These are phyloP conservation scores for Stephania cephalantha DNA, from an alignment of 164 flowering plant genomes.

Conservation along the genomic window DNA sequence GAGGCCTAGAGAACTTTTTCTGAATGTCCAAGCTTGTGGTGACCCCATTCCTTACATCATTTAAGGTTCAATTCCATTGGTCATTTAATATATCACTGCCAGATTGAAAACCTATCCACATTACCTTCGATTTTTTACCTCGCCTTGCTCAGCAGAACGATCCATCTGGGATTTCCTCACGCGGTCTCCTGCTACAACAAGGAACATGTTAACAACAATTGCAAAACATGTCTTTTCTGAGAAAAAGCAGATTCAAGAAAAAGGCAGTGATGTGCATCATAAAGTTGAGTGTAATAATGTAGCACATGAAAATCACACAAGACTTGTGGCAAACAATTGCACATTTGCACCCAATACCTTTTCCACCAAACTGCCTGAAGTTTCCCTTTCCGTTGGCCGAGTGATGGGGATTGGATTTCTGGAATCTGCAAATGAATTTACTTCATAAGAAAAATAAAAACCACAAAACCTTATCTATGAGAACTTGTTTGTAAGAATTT, in stretches of 20 bases:
- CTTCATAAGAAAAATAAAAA: not conserved
- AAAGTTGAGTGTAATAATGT: not conserved
- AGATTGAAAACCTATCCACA: not conserved
- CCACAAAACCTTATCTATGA: not conserved
- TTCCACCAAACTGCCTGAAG: constrained; percentile 10
- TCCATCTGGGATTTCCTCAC: constrained; percentile 11
- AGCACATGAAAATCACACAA: not conserved
- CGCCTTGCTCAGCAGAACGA: constrained; percentile 9
- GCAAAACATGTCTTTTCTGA: not conserved
- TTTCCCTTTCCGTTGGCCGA: constrained; percentile 17
- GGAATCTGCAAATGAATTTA: constrained; percentile 15
- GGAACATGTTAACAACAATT: not conserved
- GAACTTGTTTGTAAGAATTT: not conserved
- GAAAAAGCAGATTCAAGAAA: not conserved
- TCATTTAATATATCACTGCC: not conserved
- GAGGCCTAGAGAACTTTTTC: not conserved
- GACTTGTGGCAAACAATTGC: not conserved
- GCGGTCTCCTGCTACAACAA: constrained; percentile 17
- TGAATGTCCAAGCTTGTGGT: not conserved
- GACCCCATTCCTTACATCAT: not conserved
- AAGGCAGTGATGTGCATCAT: not conserved
- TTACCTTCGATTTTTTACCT: constrained; percentile 14
- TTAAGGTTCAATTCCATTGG: not conserved
- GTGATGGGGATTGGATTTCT: constrained; percentile 14
- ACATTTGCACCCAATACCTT: constrained; percentile 11